Conservation (phyloP, 2,329 filamentous ascomycete species). For the Elsinoe perseae region DNA sequence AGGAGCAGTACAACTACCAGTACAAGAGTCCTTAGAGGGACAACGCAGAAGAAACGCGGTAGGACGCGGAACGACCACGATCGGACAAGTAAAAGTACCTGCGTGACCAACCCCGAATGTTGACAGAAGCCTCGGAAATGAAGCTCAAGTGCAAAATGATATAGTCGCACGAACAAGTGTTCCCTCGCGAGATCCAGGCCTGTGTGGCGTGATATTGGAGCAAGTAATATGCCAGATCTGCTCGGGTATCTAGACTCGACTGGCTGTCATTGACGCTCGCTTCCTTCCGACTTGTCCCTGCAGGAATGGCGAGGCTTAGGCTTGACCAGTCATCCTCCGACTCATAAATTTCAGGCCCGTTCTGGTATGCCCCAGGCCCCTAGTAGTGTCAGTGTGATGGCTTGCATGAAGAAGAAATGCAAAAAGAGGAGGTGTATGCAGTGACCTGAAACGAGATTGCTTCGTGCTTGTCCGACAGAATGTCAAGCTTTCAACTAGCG, state of each 20-base stretch:
- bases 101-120: neutral
- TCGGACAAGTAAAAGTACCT: neutral
- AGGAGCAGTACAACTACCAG: slow-evolving; percentile 42
- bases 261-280: slow-evolving; percentile 3
- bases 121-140: slow-evolving; percentile 10
- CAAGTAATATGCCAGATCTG: slow-evolving; percentile 5
- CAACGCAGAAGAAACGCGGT: neutral
- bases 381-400: slow-evolving; percentile 13
- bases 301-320: slow-evolving; percentile 8
- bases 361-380: slow-evolving; percentile 4
- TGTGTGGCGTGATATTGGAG: neutral
- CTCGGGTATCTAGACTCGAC: slow-evolving; percentile 5
- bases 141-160: slow-evolving; percentile 8
- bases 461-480: slow-evolving; percentile 1
- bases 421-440: neutral
- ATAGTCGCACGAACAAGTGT: slow-evolving; percentile 11
- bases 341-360: neutral
- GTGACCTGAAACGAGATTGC: neutral
- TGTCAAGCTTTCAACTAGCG: slow-evolving; percentile 10
- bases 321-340: slow-evolving; percentile 4
- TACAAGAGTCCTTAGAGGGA: slow-evolving; percentile 31
- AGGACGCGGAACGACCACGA: neutral
- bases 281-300: slow-evolving; percentile 9
- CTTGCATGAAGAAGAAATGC: neutral
- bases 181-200: slow-evolving; percentile 1